Evolutionary conservation across 352 stramenopile genomes (phyloP), one percentile per base, ranked within the genome.

Genomic region (Phytopythium sindhum): DNA sequence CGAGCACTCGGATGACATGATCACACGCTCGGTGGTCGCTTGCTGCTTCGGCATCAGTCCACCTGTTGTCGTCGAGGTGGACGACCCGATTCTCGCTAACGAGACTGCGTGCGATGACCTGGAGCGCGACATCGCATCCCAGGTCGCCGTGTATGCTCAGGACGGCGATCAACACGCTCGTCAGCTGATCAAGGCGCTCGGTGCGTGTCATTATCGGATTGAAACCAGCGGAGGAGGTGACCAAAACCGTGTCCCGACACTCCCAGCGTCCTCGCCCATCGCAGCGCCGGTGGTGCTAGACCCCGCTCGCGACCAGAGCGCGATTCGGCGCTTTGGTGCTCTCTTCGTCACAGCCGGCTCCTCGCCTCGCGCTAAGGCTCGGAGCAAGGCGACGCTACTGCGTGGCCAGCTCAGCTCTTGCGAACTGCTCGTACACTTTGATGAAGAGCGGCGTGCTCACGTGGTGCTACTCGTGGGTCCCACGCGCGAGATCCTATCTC

Each of bases 371-470:
- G 56, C 56, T 0, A 51, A 41, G 14, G 19, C 24, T 21, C 12
- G 37, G 8, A 39, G 56, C 56, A 52, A 53, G 37, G 37, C 39
- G 26, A 80, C 78, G 26, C 63, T 77, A 21, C 62, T 84, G 6
- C 69, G 78, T 37, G 71, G 73, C 7, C 70, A 81, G 24, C 66
- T 86, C 37, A 86, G 78, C 44, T 68, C 73, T 6, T 86, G 78
- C 42, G 73, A 84, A 45, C 71, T 86, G 26, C 80, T 82, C 45
- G 78, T 86, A 23, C 78, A 86, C 60, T 86, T 86, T 60, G 78
- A 86, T 35, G 70, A 78, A 53, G 73, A 86, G 47, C 69, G 73
- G 28, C 65, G 74, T 4, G 73, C 73, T 1, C 73, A 86, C 21
- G 75, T 86, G 5, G 78, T 86, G 31, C 57, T 86, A 0, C 65